Percentiles rank a stretch among this genome's conserved stretches.
phyloP scores from a whole-genome alignment of 345 rosid genomes.

The Sonneratia caseolaris region DNA sequence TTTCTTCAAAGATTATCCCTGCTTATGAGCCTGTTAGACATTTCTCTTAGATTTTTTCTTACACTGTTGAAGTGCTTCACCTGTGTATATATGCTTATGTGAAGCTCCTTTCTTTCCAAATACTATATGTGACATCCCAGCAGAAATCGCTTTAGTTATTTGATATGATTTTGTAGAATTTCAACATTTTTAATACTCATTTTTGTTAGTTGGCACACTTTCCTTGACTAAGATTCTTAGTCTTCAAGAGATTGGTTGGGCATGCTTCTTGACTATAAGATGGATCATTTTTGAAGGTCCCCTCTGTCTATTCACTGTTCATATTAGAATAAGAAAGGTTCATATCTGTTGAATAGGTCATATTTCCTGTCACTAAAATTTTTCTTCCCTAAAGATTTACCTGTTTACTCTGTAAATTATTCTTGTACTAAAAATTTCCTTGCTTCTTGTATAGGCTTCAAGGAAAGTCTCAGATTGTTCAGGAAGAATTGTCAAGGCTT shows the following conservation, averaged over 20 bases:
- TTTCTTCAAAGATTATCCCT: neutral
- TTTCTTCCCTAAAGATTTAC: neutral
- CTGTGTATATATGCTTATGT: neutral
- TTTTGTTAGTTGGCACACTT: neutral
- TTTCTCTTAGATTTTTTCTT: neutral
- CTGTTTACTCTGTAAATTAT: neutral
- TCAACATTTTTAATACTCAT: neutral
- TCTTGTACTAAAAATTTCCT: neutral
- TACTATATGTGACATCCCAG: neutral
- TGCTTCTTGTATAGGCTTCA: constrained; percentile 50
- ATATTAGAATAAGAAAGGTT: neutral
- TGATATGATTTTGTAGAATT: neutral
- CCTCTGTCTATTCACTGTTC: neutral
- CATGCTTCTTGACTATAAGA: neutral
- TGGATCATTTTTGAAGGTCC: neutral
- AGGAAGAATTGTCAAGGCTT: constrained; percentile 76
- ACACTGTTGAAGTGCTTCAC: neutral
- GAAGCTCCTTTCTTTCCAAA: neutral
- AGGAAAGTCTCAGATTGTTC: constrained; percentile 80
- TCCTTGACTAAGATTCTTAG: neutral
- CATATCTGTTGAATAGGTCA: neutral
- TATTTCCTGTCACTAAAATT: neutral
- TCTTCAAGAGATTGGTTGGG: neutral
- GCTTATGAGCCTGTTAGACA: neutral
- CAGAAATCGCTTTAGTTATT: neutral